A percentile compares a stretch with the other conserved stretches of the same genome.
These are phyloP conservation scores for Solanum raphanifolium DNA, from an alignment of 257 asterid genomes.

Conservation along the genomic window DNA sequence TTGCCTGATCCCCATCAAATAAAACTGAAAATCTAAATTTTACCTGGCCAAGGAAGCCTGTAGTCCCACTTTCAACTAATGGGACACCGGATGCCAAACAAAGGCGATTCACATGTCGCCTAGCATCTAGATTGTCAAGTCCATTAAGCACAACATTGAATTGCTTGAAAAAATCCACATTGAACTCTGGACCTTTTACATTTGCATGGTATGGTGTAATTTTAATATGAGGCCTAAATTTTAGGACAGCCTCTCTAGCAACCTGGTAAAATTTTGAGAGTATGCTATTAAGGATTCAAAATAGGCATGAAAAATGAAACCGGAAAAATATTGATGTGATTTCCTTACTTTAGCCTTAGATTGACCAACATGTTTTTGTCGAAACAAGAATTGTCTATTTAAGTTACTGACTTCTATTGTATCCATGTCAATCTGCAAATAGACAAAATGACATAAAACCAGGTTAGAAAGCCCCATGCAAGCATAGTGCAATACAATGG, in stretches of 20 bases:
- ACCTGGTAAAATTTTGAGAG: slow-evolving; percentile 45
- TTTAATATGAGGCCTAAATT: slow-evolving; percentile 78
- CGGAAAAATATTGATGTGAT: background rate
- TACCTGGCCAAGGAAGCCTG: slow-evolving; percentile 99
- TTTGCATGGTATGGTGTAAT: slow-evolving; percentile 92
- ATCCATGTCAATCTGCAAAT: slow-evolving; percentile 93
- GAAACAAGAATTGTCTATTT: slow-evolving; percentile 92
- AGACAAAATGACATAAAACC: slow-evolving; percentile 4
- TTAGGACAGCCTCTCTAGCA: slow-evolving; percentile 94
- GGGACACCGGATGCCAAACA: slow-evolving; percentile 96
- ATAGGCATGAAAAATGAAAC: background rate
- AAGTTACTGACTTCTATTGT: slow-evolving; percentile 98
- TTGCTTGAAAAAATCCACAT: slow-evolving; percentile 87
- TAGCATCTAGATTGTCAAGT: slow-evolving; percentile 95
- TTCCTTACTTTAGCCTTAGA: slow-evolving; percentile 90
- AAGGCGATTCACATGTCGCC: slow-evolving; percentile 98
- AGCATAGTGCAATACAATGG: background rate
- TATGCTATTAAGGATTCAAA: slow-evolving; percentile 6
- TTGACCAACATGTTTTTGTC: slow-evolving; percentile 91
- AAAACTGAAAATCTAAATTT: background rate
- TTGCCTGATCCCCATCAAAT: background rate
- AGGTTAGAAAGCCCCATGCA: background rate
- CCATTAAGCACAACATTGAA: slow-evolving; percentile 90
- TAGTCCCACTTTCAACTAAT: slow-evolving; percentile 94
- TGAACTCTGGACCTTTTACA: slow-evolving; percentile 77